Evolutionary conservation across 176 grass and related monocot species (phyloP), one percentile per base, ranked within the genome.

Genomic region (Paspalum vaginatum): DNA sequence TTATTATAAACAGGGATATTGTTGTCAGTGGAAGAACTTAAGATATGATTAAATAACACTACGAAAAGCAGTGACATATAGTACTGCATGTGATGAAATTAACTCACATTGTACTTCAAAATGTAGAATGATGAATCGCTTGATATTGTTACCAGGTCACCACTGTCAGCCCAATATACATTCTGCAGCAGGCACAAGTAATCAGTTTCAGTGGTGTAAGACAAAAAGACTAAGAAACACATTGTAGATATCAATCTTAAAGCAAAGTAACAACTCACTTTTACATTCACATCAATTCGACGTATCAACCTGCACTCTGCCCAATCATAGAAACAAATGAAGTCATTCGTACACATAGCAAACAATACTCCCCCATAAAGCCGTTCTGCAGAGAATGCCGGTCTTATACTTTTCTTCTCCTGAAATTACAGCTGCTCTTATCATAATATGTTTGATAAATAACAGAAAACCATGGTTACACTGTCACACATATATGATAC

Each of bases 261-360:
- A 86, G 49, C 24, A 58, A 86, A 57, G 51, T 60, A 67, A 16
- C 18, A 56, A 81, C 84, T 81, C 85, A 87, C 85, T 61, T 97
- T 97, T 22, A 97, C 86, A 73, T 76, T 93, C 21, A 93, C 94
- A 74, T 97, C 94, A 87, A 97, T 93, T 61, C 91, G 86, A 38
- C 91, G 94, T 75, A 97, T 93, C 47, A 97, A 70, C 59, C 88
- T 88, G 70, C 94, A 91, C 72, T 93, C 94, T 63, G 78, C 84
- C 94, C 94, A 97, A 61, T 97, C 91, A 83, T 93, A 93, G 77
- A 97, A 97, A 57, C 94, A 97, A 78, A 97, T 93, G 74, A 97
- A 97, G 21, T 93, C 94, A 93, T 93, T 97, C 0, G 94, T 93
- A 76, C 94, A 93, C 88, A 97, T 97, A 79, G 94, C 91, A 45